These are phyloP conservation scores for Phytophthora idaei DNA, from an alignment of 352 stramenopile species.

Conservation along the genomic window DNA sequence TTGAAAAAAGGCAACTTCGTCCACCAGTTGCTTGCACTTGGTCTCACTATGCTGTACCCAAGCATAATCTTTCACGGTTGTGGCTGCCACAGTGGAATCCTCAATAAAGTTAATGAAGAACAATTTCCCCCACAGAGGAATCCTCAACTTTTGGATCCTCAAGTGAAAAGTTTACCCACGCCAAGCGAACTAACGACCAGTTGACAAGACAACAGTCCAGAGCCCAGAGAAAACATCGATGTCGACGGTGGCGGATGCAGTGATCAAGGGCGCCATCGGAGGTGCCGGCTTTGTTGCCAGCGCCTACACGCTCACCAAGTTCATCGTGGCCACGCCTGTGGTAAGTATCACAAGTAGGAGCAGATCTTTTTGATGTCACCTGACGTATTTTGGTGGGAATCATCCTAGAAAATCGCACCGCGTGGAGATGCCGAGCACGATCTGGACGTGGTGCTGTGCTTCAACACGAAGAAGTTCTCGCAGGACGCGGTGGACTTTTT, in stretches of 20 bases:
- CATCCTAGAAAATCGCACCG: slow-evolving; percentile 59
- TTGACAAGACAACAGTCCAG: slow-evolving; percentile 33
- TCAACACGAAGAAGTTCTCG: slow-evolving; percentile 65
- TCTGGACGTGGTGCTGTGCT: slow-evolving; percentile 78
- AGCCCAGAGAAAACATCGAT: slow-evolving; percentile 35
- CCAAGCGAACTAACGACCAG: slow-evolving; percentile 21
- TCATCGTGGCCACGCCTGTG: slow-evolving; percentile 76
- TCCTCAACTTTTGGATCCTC: neutral
- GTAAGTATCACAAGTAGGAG: slow-evolving; percentile 32
- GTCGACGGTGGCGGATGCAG: slow-evolving; percentile 56
- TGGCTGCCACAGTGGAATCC: slow-evolving; percentile 9
- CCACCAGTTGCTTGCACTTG: slow-evolving; percentile 21
- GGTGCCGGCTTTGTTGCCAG: slow-evolving; percentile 76
- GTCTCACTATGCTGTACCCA: slow-evolving; percentile 3
- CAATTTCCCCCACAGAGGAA: too few species aligned
- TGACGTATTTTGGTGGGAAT: slow-evolving; percentile 21
- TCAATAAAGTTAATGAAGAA: too few species aligned
- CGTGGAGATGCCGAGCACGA: slow-evolving; percentile 58
- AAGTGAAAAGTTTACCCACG: slow-evolving; percentile 10
- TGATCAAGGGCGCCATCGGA: slow-evolving; percentile 75
- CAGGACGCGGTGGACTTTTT: slow-evolving; percentile 66
- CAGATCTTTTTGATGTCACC: slow-evolving; percentile 4
- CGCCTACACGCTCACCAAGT: slow-evolving; percentile 81
- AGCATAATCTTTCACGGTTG: neutral
- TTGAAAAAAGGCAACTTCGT: slow-evolving; percentile 6